Evolutionary conservation across 768 basidiomycete species (phyloP).

Genomic region (Dioszegia aurantiaca): DNA sequence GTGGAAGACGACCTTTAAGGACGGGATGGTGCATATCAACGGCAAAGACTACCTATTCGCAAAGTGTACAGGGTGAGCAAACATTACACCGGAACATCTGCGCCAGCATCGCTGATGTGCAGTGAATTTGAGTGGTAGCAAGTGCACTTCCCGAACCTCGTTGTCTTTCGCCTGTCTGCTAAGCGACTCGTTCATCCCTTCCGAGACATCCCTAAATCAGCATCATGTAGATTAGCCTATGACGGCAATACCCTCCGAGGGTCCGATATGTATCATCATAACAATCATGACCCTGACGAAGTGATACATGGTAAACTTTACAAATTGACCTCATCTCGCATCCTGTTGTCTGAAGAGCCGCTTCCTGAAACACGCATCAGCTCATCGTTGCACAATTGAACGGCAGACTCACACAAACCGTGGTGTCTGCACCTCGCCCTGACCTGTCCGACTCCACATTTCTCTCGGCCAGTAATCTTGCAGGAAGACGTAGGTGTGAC

Average conservation of each 20-base stretch:
- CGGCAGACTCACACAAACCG: constrained; percentile 33
- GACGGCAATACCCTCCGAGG: too few species aligned
- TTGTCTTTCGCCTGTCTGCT: neutral
- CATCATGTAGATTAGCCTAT: too few species aligned
- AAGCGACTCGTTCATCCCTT: neutral
- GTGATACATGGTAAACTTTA: too few species aligned
- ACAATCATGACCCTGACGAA: too few species aligned
- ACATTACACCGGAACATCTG: constrained; percentile 9
- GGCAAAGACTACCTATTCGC: constrained; percentile 96
- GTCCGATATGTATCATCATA: too few species aligned
- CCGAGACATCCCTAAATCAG: neutral
- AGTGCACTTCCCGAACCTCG: neutral
- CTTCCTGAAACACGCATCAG: constrained; percentile 4
- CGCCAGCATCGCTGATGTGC: neutral
- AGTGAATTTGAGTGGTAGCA: constrained; percentile 28
- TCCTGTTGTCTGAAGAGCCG: constrained; percentile 10
- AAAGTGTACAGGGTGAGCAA: constrained; percentile 88
- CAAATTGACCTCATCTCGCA: constrained; percentile 7
- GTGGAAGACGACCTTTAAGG: constrained; percentile 97
- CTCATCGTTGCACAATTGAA: neutral
- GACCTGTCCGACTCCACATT: constrained; percentile 47
- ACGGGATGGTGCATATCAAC: constrained; percentile 95
- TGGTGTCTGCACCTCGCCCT: constrained; percentile 39
- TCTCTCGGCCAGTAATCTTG: constrained; percentile 52
- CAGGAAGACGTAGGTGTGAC: constrained; percentile 50